Evolutionary conservation across 805 yeast genomes (phyloP), one percentile per base, ranked within the genome.

Genomic region (Blastobotrys muscicola): DNA sequence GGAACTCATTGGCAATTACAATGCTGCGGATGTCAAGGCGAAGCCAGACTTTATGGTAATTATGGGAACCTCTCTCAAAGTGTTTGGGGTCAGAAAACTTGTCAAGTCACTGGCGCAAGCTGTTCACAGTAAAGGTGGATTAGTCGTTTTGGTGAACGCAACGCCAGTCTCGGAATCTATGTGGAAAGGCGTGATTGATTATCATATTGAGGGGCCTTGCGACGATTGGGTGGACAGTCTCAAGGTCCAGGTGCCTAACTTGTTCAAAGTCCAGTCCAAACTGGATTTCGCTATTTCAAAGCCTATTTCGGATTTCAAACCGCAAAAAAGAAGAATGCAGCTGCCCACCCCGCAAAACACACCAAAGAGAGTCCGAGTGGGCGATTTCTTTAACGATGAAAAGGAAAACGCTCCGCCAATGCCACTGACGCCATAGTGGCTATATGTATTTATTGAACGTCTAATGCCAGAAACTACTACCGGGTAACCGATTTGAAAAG

Each of bases 41-140:
- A 71, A 67, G 46, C 95, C 97, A 0, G 95, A 87, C 56, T 59
- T 85, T 47, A 69, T 92, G 39, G 64, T 90, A n/a, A 82, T 90
- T 8, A 80, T 85, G 74, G 98, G 98, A 0, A 92, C 98, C 0
- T 85, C 96, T 3, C 68, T 92, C 34, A 84, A 80, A 64, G 97
- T 90, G 9, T 84, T 81, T 51, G 98, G 98, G 1, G 89, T 92
- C 38, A 82, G 79, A 56, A 76, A 75, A 50, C 67, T 90, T 14
- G 96, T 89, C 2, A 74, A 76, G 48, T 71, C 72, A 15, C 60
- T 85, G 48, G 78, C 94, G 38, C 73, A 73, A 48, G 74, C 74
- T 13, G 79, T 89, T 13, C 94, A 83, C 57, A 80, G 75, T n/a
- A 72, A 71, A 32, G 85, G 82, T 14, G 98, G 97, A 0, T 66